Base-by-base conservation (phyloP, 2,329 filamentous ascomycete genomes). In the Triangularia setosa region DNA sequence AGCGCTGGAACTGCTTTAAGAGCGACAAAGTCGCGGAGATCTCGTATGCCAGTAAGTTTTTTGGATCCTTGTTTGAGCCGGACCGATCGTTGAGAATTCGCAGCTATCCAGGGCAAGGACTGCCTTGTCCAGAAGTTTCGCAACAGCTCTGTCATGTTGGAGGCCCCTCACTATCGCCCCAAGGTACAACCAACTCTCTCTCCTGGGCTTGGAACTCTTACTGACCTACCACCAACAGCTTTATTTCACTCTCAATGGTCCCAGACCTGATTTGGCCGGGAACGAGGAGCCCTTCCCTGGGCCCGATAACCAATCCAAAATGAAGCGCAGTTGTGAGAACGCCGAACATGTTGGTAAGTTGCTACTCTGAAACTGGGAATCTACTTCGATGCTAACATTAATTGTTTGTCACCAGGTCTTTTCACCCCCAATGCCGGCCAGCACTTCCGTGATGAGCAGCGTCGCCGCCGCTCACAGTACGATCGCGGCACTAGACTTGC, bases 61-160 rank as follows among this genome's bases (percentile, higher is more conserved):
- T 24, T 25, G 21, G 25, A 7, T 12, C 11, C 35, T 5, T 11
- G 30, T 5, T 30, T 58, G 30, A 30, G 27, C 23, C 11, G 61
- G 68, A 57, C 79, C 58, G 8, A 62, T 79, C 59, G 60, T 63
- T 69, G 48, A 72, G 66, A 40, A 9, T 12, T 21, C 58, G 52
- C 64, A 93, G 90, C 93, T 12, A 94, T 97, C 65, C 95, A 99
- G 79, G 95, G 95, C 55, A 90, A 90, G 68, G 93, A 97, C 73
- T 94, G 92, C 68, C 83, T 98, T 0, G 87, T 97, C 6, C 91
- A 96, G 75, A 97, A 98, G 74, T 99, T 99, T 73, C 89, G 95
- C 35, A 99, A 99, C 79, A 97, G 92, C 44, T 94, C 92, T 0
- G 93, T 99, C 28, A 97, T 98, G 92, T 82, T 94, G 0, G 93